Evolutionary conservation across 257 asterid species (phyloP), one percentile per base, ranked within the genome.

Genomic region (Cynanchum wilfordii): DNA sequence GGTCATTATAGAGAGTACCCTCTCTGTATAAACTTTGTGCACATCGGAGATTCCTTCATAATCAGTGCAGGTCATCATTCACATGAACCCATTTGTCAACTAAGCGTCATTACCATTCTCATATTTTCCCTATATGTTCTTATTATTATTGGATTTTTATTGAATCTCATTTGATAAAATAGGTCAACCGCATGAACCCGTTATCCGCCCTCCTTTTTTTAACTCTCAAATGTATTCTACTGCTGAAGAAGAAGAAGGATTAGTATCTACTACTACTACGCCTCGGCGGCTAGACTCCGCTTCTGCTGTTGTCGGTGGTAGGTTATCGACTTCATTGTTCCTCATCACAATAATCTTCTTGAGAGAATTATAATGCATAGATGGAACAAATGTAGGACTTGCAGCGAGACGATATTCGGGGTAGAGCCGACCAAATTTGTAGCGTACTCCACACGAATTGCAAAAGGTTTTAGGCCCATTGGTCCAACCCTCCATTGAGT

Each of bases 401-500:
- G 89, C 91, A 22, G 91, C 91, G 9, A 87, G 91, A 4, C 91
- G 80, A 67, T 87, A 84, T 60, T 82, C 89, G 0, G 89, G 91
- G 71, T 81, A 87, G 40, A 87, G 87, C 15, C 89, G 77, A 58
- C 91, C 91, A 1, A 87, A 82, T 76, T 86, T 86, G 79, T 84
- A 77, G 49, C 91, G 87, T 29, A 86, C 90, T 0, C 89, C 91
- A 72, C 91, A 87, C 0, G 91, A 89, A 24, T 87, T 87, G 77
- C 91, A 87, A 33, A 87, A 86, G 0, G 91, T 84, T 63, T 87
- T 87, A 11, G 89, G 89, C 16, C 91, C 91, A 77, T 78, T 9
- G 91, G 91, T 4, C 91, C 91, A 0, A 86, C 85, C 75, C 89
- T 79, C 91, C 89, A 87, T 64, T 87, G 91, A 20, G 91, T 89